Conservation (phyloP, 2,329 filamentous ascomycete species). For the Pseudonectria buxi region DNA sequence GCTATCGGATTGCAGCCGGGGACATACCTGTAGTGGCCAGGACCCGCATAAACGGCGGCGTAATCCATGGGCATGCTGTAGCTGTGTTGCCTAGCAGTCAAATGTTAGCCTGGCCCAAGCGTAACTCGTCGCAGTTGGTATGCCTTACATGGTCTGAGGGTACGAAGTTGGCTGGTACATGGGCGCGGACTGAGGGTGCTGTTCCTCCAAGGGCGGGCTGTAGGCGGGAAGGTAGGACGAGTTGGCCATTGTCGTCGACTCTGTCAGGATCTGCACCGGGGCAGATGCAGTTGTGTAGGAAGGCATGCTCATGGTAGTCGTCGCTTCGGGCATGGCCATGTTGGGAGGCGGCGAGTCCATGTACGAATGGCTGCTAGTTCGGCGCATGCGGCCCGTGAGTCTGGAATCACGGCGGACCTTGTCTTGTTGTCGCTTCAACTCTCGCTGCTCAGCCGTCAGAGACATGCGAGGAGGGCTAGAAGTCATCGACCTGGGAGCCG, state of each 20-base stretch:
- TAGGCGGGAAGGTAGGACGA: constrained; percentile 45
- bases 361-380: constrained; percentile 43
- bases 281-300: constrained; percentile 46
- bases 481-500: constrained; percentile 45
- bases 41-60: constrained; percentile 28
- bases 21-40: constrained; percentile 34
- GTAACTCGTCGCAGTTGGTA: constrained; percentile 11
- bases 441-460: constrained; percentile 54
- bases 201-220: constrained; percentile 41
- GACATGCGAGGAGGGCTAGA: constrained; percentile 50
- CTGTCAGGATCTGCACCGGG: constrained; percentile 44
- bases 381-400: constrained; percentile 41
- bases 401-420: constrained; percentile 54
- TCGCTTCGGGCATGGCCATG: constrained; percentile 32
- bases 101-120: constrained; percentile 26
- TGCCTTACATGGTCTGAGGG: constrained; percentile 30
- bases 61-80: constrained; percentile 43
- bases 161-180: constrained; percentile 27
- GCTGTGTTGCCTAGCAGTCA: constrained; percentile 21
- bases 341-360: constrained; percentile 29
- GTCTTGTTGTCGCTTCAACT: constrained; percentile 55
- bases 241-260: constrained; percentile 37
- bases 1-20: constrained; percentile 1
- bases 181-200: constrained; percentile 28
- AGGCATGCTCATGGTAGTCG: constrained; percentile 37